Percentiles rank a stretch among this genome's conserved stretches.
These are phyloP conservation scores for Stephanodiscus triporus DNA, from an alignment of 108 stramenopile genomes.

Conservation along the genomic window DNA sequence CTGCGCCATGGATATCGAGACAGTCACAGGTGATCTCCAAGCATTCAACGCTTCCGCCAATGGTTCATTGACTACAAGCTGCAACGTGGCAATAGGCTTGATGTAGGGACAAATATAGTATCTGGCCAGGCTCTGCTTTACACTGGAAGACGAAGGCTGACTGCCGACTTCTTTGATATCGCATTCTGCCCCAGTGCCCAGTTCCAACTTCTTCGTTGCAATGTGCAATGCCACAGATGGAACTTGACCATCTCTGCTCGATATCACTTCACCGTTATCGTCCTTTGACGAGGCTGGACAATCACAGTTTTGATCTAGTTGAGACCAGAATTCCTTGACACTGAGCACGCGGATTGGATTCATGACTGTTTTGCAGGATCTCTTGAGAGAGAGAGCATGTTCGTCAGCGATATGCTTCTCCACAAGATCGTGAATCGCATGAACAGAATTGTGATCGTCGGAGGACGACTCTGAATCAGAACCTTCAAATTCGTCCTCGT, in stretches of 20 bases:
- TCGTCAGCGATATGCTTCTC: constrained; percentile 39
- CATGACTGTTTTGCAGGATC: constrained; percentile 18
- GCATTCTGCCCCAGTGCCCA: not conserved
- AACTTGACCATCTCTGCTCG: constrained; percentile 18
- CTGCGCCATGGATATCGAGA: constrained; percentile 18
- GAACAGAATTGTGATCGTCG: constrained; percentile 23
- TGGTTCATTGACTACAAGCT: constrained; percentile 25
- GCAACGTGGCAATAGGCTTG: not conserved
- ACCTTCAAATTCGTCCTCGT: constrained; percentile 2
- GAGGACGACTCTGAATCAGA: constrained; percentile 16
- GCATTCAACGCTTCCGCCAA: not conserved
- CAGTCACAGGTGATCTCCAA: not conserved
- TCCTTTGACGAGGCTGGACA: not conserved
- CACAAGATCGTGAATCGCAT: constrained; percentile 39
- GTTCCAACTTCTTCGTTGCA: constrained; percentile 18
- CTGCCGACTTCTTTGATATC: not conserved
- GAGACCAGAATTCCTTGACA: constrained; percentile 35
- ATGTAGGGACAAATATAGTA: constrained; percentile 27
- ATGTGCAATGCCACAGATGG: constrained; percentile 21
- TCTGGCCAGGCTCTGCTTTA: not conserved
- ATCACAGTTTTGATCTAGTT: constrained; percentile 22
- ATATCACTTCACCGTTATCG: not conserved
- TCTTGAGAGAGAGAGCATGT: constrained; percentile 33
- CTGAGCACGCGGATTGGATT: constrained; percentile 20
- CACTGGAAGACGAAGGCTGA: not conserved